A percentile compares a stretch with the other conserved stretches of the same genome.
Evolutionary conservation across 345 rosid species (phyloP).

Genomic region (Populus deltoides): DNA sequence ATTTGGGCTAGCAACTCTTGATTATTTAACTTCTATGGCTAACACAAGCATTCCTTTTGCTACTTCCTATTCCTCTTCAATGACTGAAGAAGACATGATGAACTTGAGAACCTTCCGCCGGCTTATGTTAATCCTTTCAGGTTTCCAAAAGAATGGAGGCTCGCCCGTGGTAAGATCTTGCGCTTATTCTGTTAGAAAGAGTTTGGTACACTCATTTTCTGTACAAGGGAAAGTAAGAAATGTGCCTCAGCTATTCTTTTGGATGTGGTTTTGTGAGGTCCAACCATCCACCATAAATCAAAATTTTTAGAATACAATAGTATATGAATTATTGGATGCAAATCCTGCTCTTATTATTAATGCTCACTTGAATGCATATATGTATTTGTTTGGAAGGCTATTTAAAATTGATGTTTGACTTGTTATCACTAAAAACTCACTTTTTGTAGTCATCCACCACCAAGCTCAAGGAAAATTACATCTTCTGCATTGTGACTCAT

Average conservation of each 20-base stretch:
- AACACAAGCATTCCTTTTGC: conserved; percentile 45
- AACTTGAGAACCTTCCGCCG: conserved; percentile 75
- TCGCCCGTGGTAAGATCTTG: conserved; percentile 36
- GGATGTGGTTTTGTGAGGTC: too few relatives aligned
- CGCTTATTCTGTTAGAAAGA: neutral
- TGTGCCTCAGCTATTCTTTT: neutral
- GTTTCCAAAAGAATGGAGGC: conserved; percentile 35
- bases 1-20: conserved; percentile 72
- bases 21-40: conserved; percentile 56
- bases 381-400: too few relatives aligned
- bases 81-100: conserved; percentile 71
- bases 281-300: too few relatives aligned
- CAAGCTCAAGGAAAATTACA: too few relatives aligned
- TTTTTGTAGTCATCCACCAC: too few relatives aligned
- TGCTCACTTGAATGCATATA: too few relatives aligned
- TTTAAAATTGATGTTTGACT: too few relatives aligned
- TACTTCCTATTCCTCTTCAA: conserved; percentile 38
- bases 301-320: too few relatives aligned
- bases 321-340: too few relatives aligned
- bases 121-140: conserved; percentile 59
- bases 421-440: too few relatives aligned
- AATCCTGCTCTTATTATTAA: too few relatives aligned
- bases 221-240: neutral
- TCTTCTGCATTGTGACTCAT: too few relatives aligned
- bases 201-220: neutral